phyloP scores from a whole-genome alignment of 352 stramenopile genomes.

The Globisporangium takayamanum region DNA sequence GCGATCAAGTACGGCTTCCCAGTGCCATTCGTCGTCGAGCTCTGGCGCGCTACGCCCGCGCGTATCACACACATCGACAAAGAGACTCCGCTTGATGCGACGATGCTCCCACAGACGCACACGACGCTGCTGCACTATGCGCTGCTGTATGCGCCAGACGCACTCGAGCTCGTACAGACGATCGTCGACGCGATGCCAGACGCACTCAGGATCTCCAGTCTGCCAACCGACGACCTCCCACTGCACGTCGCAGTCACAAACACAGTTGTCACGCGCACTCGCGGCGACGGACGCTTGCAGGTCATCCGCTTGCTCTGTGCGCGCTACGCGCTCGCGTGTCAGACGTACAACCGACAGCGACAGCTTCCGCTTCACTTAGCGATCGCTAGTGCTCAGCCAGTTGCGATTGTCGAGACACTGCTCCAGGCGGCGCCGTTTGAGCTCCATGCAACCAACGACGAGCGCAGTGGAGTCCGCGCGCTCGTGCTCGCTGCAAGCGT shows the following conservation, averaged over 20 bases:
- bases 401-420: constrained; percentile 21
- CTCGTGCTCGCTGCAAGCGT: constrained; percentile 39
- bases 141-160: constrained; percentile 32
- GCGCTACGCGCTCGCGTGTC: constrained; percentile 21
- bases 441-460: constrained; percentile 21
- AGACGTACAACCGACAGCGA: constrained; percentile 37
- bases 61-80: neutral
- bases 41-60: constrained; percentile 17
- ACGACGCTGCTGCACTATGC: constrained; percentile 59
- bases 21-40: constrained; percentile 9
- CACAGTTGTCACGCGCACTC: neutral
- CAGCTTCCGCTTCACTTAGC: constrained; percentile 46
- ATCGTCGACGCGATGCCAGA: constrained; percentile 27
- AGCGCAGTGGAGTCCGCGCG: constrained; percentile 31
- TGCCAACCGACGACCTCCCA: constrained; percentile 31
- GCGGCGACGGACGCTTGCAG: neutral
- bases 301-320: constrained; percentile 20
- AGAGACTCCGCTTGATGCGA: constrained; percentile 9
- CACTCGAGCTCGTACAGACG: constrained; percentile 21
- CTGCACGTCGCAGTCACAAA: constrained; percentile 38
- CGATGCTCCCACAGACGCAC: constrained; percentile 25
- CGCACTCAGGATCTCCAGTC: constrained; percentile 19
- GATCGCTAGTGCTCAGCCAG: constrained; percentile 20
- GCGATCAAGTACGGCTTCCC: constrained; percentile 37
- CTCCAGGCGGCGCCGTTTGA: constrained; percentile 27